Base-by-base conservation (phyloP, 140 eudicot species). In the Stevia rebaudiana region DNA sequence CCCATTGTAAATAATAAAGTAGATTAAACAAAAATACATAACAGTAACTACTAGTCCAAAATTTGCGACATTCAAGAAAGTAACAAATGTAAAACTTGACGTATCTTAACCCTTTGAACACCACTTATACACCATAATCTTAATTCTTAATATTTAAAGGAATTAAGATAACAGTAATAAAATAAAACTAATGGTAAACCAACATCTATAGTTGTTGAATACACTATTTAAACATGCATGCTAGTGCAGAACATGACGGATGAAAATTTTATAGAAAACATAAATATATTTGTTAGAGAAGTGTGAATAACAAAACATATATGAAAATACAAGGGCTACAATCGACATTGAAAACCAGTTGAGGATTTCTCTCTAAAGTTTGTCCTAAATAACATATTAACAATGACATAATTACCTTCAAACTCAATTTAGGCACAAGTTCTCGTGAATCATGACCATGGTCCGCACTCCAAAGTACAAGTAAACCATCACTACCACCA, bases 401-500 rank as follows among this genome's bases (percentile, higher is more conserved):
- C 22, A 33, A 25, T 25, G 42, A 44, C 55, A 71, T 61, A 17
- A 41, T 39, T 81, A 92, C 98, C 76, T 92, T 92, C 65, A 92
- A 77, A 83, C 98, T 92, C 74, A 92, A 80, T 79, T 92, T 92
- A 53, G 98, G 98, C 50, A 88, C 96, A 66, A 92, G 96, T 65
- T 92, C 98, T 75, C 95, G 83, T 49, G 98, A 83, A 82, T 92
- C 98, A 63, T 77, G 96, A 59, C 90, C 86, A 79, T 91, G 83
- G 69, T 92, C 98, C 15, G 90, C 95, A 70, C 82, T 92, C 98
- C 98, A 92, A 41, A 88, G 87, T 47, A 92, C 90, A 33, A 92
- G 91, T 75, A 82, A 72, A 70, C 98, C 98, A 83, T 92, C 98
- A 77, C 89, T 92, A 57, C 98, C 98, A 64, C 98, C 98, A 39